phyloP scores from a whole-genome alignment of 2,329 filamentous ascomycete species.

The Fusarium begoniae region DNA sequence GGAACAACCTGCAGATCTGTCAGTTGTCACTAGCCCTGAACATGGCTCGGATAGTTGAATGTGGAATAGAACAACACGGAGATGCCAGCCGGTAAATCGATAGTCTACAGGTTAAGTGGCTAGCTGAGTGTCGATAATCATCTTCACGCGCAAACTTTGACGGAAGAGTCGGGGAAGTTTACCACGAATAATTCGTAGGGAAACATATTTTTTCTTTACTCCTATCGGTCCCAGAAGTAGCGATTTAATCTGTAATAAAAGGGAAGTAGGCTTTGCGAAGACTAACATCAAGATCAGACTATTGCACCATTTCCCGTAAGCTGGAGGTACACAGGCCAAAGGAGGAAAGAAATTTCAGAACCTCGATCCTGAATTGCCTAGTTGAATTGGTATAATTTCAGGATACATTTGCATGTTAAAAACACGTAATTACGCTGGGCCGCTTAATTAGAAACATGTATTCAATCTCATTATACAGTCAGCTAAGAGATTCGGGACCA shows the following conservation, averaged over 20 bases:
- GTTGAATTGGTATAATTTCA: no score
- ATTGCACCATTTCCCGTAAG: rapidly evolving
- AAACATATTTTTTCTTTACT: not conserved
- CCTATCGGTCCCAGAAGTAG: rapidly evolving
- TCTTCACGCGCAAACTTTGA: not conserved
- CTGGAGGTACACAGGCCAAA: rapidly evolving
- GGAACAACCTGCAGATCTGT: not conserved
- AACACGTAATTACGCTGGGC: not conserved
- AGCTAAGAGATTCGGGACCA: not conserved
- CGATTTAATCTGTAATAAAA: rapidly evolving
- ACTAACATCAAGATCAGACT: not conserved
- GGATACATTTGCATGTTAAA: not conserved
- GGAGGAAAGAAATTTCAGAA: not conserved
- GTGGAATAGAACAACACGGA: not conserved
- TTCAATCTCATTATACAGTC: not conserved
- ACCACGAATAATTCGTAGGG: not conserved
- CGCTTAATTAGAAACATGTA: not conserved
- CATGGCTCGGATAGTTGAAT: not conserved
- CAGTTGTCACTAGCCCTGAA: not conserved
- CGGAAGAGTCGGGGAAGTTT: not conserved
- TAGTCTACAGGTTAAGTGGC: not conserved
- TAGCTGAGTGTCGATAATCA: not conserved
- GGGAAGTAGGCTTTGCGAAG: not conserved
- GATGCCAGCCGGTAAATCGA: not conserved
- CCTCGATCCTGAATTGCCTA: not conserved